Conservation (phyloP, 1,139 yeast species). For the Geotrichum macrosporum region DNA sequence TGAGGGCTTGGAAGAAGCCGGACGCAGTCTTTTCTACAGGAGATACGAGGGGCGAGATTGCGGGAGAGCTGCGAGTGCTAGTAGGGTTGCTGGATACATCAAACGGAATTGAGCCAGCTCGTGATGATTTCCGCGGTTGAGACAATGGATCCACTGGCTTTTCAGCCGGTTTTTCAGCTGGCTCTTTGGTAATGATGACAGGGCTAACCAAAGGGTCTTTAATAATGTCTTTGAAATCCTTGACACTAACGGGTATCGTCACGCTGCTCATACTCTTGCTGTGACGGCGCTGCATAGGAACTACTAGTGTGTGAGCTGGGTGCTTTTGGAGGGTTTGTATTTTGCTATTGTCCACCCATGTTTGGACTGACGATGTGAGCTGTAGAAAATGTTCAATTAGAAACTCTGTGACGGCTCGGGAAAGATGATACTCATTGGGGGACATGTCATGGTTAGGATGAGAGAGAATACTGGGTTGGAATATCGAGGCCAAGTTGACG, state of each 20-base stretch:
- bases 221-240: neutral
- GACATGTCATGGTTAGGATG: conserved; percentile 91
- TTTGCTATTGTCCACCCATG: conserved; percentile 11
- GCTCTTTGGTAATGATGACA: no score
- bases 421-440: conserved; percentile 84
- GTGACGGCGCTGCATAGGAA: conserved; percentile 27
- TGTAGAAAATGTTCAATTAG: conserved; percentile 67
- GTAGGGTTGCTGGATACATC: neutral
- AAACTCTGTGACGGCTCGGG: conserved; percentile 83
- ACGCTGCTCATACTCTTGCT: conserved; percentile 37
- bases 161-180: no score
- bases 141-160: no score
- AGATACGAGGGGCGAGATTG: conserved; percentile 9
- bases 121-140: neutral
- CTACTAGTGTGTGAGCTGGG: conserved; percentile 18
- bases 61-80: conserved; percentile 8
- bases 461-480: conserved; percentile 89
- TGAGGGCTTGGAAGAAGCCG: conserved; percentile 19
- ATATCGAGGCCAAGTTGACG: conserved; percentile 87
- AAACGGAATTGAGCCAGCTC: neutral
- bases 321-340: conserved; percentile 8
- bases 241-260: conserved; percentile 14
- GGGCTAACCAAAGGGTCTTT: conserved; percentile 1
- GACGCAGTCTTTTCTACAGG: conserved; percentile 15
- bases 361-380: conserved; percentile 12